A percentile compares a stretch with the other conserved stretches of the same genome.
phyloP scores from a whole-genome alignment of 2,329 filamentous ascomycete species.

The Clarireedia paspali region DNA sequence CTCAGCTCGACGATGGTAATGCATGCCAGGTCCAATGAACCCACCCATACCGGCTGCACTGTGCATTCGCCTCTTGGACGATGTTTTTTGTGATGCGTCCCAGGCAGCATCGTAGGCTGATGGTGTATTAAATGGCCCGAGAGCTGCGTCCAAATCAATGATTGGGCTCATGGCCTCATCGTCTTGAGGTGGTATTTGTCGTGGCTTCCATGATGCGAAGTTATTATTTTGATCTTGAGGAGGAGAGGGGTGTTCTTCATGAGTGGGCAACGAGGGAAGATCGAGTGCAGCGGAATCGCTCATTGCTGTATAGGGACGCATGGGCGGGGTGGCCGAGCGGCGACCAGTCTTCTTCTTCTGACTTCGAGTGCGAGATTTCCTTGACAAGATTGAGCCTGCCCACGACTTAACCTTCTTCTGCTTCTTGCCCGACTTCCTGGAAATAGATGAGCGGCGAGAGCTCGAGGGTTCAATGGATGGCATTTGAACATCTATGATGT shows the following conservation, averaged over 20 bases:
- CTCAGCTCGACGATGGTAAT: slow-evolving; percentile 71
- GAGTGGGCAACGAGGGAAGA: slow-evolving; percentile 10
- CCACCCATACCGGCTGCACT: slow-evolving; percentile 67
- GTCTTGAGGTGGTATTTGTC: slow-evolving; percentile 34
- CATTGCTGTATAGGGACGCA: slow-evolving; percentile 26
- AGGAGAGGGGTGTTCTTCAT: slow-evolving; percentile 7
- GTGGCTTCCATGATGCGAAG: slow-evolving; percentile 33
- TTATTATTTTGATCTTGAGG: slow-evolving; percentile 20
- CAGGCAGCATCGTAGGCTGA: slow-evolving; percentile 54
- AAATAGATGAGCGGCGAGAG: slow-evolving; percentile 24
- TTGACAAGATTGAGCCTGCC: slow-evolving; percentile 43
- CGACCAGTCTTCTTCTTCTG: slow-evolving; percentile 34
- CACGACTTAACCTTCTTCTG: slow-evolving; percentile 68
- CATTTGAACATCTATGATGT: slow-evolving; percentile 16
- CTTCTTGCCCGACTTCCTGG: slow-evolving; percentile 37
- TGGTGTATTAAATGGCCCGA: slow-evolving; percentile 86
- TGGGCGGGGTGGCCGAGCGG: slow-evolving; percentile 37
- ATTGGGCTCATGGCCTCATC: slow-evolving; percentile 68
- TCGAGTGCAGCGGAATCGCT: slow-evolving; percentile 20
- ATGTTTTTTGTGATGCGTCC: slow-evolving; percentile 57
- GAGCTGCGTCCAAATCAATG: slow-evolving; percentile 88
- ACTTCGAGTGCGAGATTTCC: slow-evolving; percentile 38
- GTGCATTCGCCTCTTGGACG: slow-evolving; percentile 61
- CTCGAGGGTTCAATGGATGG: slow-evolving; percentile 18
- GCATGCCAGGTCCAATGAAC: slow-evolving; percentile 60